A percentile compares a stretch with the other conserved stretches of the same genome.
Evolutionary conservation across 129 eudicot species (phyloP).

Genomic region (Gnaphalium uliginosum): DNA sequence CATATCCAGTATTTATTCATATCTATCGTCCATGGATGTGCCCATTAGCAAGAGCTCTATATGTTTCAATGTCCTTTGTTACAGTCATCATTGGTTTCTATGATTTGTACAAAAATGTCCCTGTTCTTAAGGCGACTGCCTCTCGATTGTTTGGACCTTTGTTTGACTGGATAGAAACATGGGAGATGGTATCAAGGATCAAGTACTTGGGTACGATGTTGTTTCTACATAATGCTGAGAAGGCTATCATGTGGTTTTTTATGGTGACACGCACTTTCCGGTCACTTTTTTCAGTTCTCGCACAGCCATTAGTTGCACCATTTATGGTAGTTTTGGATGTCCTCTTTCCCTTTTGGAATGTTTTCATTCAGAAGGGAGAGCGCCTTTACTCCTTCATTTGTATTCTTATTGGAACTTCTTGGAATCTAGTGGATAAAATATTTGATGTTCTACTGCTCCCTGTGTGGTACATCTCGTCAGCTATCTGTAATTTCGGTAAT

Average conservation of each 20-base stretch:
- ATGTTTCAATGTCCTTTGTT: slow-evolving; percentile 67
- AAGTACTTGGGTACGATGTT: slow-evolving; percentile 93
- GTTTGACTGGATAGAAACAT: slow-evolving; percentile 92
- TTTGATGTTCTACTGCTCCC: slow-evolving; percentile 66
- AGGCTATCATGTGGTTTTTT: slow-evolving; percentile 78
- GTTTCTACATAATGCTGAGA: slow-evolving; percentile 85
- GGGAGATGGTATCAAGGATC: slow-evolving; percentile 97
- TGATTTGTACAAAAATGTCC: slow-evolving; percentile 92
- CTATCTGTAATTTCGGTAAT: slow-evolving; percentile 64
- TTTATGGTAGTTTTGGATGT: slow-evolving; percentile 48
- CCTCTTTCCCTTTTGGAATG: slow-evolving; percentile 57
- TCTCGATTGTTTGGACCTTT: slow-evolving; percentile 86
- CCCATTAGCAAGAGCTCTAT: slow-evolving; percentile 79
- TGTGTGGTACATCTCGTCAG: slow-evolving; percentile 61
- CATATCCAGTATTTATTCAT: slow-evolving; percentile 86
- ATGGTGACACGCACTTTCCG: slow-evolving; percentile 58
- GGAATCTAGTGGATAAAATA: slow-evolving; percentile 48
- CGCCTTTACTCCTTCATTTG: slow-evolving; percentile 49
- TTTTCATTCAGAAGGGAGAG: slow-evolving; percentile 39
- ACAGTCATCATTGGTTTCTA: slow-evolving; percentile 95
- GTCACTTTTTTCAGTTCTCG: slow-evolving; percentile 59
- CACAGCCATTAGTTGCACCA: slow-evolving; percentile 77
- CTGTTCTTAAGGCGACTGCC: slow-evolving; percentile 85
- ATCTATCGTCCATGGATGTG: slow-evolving; percentile 98
- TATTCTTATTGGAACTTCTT: slow-evolving; percentile 53